Conservation (phyloP, 192 early-diverging fungal species). For the Powellomyces hirtus region DNA sequence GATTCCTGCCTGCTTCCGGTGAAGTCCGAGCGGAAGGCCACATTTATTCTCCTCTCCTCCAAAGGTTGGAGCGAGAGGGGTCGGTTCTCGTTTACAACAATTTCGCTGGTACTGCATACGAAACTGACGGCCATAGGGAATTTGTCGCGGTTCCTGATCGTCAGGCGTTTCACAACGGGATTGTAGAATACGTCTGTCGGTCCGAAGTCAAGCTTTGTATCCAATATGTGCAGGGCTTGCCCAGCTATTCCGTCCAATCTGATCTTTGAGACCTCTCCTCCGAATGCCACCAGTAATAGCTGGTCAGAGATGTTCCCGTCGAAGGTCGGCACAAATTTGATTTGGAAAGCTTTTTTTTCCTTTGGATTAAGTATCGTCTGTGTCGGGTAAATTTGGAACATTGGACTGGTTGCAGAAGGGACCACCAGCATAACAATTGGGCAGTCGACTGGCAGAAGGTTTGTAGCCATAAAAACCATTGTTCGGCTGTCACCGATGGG, state of each 20-base stretch:
- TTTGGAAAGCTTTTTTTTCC: constrained; percentile 38
- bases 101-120: constrained; percentile 39
- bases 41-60: constrained; percentile 30
- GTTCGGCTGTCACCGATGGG: constrained; percentile 38
- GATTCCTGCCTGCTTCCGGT: constrained; percentile 45
- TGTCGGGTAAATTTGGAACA: constrained; percentile 37
- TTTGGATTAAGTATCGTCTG: constrained; percentile 43
- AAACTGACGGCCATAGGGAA: constrained; percentile 32
- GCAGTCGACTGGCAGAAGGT: constrained; percentile 45
- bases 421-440: constrained; percentile 38
- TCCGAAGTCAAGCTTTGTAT: constrained; percentile 53
- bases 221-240: constrained; percentile 35
- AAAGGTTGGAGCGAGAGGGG: constrained; percentile 38
- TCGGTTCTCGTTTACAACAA: constrained; percentile 37
- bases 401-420: constrained; percentile 7
- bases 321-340: constrained; percentile 37
- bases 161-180: constrained; percentile 33
- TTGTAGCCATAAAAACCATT: constrained; percentile 32
- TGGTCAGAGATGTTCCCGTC: constrained; percentile 28
- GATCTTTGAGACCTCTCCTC: constrained; percentile 40
- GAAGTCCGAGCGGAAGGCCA: constrained; percentile 40
- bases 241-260: constrained; percentile 21
- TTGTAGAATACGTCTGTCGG: constrained; percentile 53
- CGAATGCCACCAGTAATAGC: constrained; percentile 42
- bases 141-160: constrained; percentile 32